Percentiles rank a stretch among this genome's conserved stretches.
Evolutionary conservation across 2,329 filamentous ascomycete species (phyloP).

Genomic region (Trichoderma sp.): DNA sequence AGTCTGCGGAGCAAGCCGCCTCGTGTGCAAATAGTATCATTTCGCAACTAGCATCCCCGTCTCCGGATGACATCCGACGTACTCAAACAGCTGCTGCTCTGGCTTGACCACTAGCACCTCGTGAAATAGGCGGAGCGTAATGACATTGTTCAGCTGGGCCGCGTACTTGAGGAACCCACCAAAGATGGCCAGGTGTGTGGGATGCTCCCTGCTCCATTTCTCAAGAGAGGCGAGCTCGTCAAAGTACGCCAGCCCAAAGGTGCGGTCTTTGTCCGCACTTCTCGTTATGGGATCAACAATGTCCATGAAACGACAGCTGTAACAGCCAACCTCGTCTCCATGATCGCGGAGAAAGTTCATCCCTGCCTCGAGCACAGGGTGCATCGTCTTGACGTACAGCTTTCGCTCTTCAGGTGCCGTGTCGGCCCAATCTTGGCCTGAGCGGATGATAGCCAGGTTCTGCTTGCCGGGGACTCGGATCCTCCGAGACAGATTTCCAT

Average conservation of each 20-base stretch:
- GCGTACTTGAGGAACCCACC: slow-evolving; percentile 40
- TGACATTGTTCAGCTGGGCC: slow-evolving; percentile 35
- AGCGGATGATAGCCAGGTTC: slow-evolving; percentile 45
- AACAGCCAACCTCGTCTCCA: slow-evolving; percentile 43
- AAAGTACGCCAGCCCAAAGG: slow-evolving; percentile 43
- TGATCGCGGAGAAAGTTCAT: slow-evolving; percentile 46
- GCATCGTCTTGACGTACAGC: slow-evolving; percentile 45
- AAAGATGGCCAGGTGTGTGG: slow-evolving; percentile 42
- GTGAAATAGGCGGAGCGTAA: slow-evolving; percentile 38
- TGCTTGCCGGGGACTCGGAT: slow-evolving; percentile 36
- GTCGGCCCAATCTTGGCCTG: slow-evolving; percentile 45
- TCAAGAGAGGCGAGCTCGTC: slow-evolving; percentile 41
- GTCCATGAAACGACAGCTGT: slow-evolving; percentile 44
- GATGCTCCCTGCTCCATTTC: slow-evolving; percentile 39
- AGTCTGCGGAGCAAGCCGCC: background rate
- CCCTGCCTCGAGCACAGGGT: slow-evolving; percentile 42
- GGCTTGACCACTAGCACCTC: slow-evolving; percentile 40
- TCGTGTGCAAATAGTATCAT: background rate
- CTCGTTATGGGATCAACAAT: slow-evolving; percentile 33
- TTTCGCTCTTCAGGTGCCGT: slow-evolving; percentile 41
- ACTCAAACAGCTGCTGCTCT: slow-evolving; percentile 43
- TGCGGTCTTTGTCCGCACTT: slow-evolving; percentile 33
- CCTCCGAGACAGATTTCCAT: slow-evolving; percentile 12
- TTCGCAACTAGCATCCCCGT: slow-evolving; percentile 33
- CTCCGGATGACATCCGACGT: slow-evolving; percentile 39